These are phyloP conservation scores for Eucalyptus polyanthemos DNA, from an alignment of 345 rosid species.

Conservation along the genomic window DNA sequence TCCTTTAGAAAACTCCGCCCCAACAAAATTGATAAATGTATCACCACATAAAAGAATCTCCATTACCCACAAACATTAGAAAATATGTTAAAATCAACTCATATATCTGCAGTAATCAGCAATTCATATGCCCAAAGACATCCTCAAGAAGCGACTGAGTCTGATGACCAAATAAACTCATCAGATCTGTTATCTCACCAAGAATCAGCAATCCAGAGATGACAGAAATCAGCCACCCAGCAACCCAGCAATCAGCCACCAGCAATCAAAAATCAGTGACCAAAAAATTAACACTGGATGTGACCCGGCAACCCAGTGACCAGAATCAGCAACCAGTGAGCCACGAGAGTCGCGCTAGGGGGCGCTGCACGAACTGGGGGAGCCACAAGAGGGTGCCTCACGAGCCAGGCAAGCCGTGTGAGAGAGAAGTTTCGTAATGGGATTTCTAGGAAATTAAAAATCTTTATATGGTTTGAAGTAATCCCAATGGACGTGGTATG, in stretches of 20 bases:
- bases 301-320: not conserved
- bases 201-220: not conserved
- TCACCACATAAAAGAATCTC: not conserved
- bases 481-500: too few relatives aligned
- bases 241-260: not conserved
- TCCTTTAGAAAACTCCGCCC: not conserved
- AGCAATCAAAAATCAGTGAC: not conserved
- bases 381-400: not conserved
- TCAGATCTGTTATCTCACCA: not conserved
- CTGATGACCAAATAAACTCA: not conserved
- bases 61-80: not conserved
- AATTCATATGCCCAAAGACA: not conserved
- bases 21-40: not conserved
- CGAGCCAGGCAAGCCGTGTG: not conserved
- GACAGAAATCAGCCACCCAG: not conserved
- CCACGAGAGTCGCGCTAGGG: rapidly evolving
- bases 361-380: not conserved
- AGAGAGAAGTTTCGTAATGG: not conserved
- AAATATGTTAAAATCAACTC: not conserved
- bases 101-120: not conserved
- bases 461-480: too few relatives aligned
- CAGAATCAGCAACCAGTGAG: not conserved
- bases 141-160: not conserved
- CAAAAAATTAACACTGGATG: not conserved
- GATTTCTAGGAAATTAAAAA: too few relatives aligned